phyloP scores from a whole-genome alignment of 2,329 filamentous ascomycete species.

The Aspergillus costaricaensis region DNA sequence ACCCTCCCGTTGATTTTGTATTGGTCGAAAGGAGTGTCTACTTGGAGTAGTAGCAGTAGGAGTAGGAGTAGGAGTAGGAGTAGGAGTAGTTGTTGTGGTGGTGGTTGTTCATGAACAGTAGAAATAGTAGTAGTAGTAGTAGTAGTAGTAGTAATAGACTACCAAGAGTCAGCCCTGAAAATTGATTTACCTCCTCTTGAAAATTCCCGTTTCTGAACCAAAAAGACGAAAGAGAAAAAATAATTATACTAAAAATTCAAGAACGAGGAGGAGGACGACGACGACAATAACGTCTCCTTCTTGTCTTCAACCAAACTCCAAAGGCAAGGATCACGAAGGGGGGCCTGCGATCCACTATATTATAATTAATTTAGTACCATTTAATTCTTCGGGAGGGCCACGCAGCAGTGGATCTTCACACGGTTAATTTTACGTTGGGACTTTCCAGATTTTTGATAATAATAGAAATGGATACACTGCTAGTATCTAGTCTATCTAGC shows the following conservation, averaged over 20 bases:
- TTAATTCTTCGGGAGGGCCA: conserved; percentile 26
- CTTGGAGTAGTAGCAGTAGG: too few relatives aligned
- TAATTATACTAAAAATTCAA: neutral
- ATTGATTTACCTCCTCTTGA: too few relatives aligned
- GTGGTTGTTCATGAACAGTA: too few relatives aligned
- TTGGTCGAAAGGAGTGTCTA: too few relatives aligned
- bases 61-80: too few relatives aligned
- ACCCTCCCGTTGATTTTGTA: neutral
- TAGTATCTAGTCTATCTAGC: too few relatives aligned
- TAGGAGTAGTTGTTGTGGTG: too few relatives aligned
- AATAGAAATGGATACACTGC: conserved; percentile 8
- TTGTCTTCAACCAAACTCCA: conserved; percentile 2
- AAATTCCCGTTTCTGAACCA: too few relatives aligned
- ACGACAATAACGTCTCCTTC: neutral
- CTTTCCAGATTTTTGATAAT: conserved; percentile 5
- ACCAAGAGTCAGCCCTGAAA: too few relatives aligned
- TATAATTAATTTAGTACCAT: conserved; percentile 14
- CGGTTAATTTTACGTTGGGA: conserved; percentile 9
- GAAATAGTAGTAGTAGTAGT: too few relatives aligned
- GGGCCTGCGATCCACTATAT: conserved; percentile 18
- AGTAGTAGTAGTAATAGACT: neutral
- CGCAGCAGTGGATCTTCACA: conserved; percentile 27
- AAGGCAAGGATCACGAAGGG: conserved; percentile 26
- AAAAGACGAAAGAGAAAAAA: neutral
- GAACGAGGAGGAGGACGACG: neutral